Percentiles rank a stretch among this genome's conserved stretches.
Evolutionary conservation across 192 early-diverging fungal species (phyloP).

Genomic region (Rhizophagus sp.): DNA sequence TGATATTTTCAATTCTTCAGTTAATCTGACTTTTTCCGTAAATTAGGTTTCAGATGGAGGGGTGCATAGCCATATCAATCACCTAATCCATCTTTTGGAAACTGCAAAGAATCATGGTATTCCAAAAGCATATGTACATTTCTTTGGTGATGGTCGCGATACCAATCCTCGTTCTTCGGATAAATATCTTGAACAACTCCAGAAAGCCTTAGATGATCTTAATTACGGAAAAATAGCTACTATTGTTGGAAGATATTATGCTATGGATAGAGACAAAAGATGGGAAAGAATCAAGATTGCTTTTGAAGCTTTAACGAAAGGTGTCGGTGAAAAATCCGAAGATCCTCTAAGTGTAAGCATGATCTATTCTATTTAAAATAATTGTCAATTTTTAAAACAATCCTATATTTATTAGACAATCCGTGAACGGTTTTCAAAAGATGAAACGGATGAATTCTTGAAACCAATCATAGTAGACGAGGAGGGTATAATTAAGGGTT

Average conservation of each 20-base stretch:
- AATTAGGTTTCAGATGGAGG: constrained; percentile 89
- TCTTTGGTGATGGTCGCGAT: constrained; percentile 98
- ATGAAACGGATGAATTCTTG: constrained; percentile 99
- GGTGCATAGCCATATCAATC: constrained; percentile 95
- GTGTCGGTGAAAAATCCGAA: constrained; percentile 69
- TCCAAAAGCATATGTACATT: constrained; percentile 88
- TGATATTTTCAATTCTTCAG: neutral
- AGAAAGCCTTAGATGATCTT: constrained; percentile 61
- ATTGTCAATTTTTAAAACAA: neutral
- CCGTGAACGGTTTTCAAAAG: constrained; percentile 81
- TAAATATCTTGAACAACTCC: constrained; percentile 78
- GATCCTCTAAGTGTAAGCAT: constrained; percentile 58
- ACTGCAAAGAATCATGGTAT: constrained; percentile 85
- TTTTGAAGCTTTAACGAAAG: constrained; percentile 84
- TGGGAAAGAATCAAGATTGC: constrained; percentile 98
- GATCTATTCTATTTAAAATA: neutral
- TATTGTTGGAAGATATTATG: constrained; percentile 96
- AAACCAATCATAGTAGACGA: constrained; percentile 93
- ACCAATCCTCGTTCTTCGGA: constrained; percentile 86
- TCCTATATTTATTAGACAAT: constrained; percentile 52
- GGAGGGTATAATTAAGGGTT: constrained; percentile 68
- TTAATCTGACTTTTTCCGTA: neutral
- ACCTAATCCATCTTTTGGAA: constrained; percentile 80
- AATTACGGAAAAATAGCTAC: constrained; percentile 90
- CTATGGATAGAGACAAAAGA: constrained; percentile 99